phyloP scores from a whole-genome alignment of 805 yeast species.

The Monosporozyma yasuniensis region DNA sequence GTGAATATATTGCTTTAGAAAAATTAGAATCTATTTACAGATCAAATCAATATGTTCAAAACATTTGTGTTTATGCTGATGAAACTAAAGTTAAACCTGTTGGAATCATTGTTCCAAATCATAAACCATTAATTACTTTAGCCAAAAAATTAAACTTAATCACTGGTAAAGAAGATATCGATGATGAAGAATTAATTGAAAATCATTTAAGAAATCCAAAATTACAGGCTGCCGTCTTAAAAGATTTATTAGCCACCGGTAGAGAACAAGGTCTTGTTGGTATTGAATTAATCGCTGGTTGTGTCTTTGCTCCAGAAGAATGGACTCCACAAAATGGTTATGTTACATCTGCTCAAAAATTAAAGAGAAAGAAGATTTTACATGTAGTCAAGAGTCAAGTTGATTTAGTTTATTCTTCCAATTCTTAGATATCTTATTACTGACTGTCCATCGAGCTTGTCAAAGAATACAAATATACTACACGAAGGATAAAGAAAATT shows the following conservation, averaged over 20 bases:
- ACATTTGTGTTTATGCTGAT: constrained; percentile 92
- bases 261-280: constrained; percentile 72
- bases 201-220: constrained; percentile 45
- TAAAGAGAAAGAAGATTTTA: constrained; percentile 86
- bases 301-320: constrained; percentile 75
- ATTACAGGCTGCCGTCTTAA: constrained; percentile 45
- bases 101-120: constrained; percentile 82
- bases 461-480: background rate
- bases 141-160: constrained; percentile 48
- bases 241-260: constrained; percentile 64
- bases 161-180: constrained; percentile 26
- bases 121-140: constrained; percentile 49
- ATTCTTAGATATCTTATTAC: background rate
- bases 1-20: constrained; percentile 96
- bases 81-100: constrained; percentile 79
- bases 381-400: constrained; percentile 58
- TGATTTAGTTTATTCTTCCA: constrained; percentile 45
- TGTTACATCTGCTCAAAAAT: constrained; percentile 91
- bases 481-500: background rate
- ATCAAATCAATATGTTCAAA: constrained; percentile 64
- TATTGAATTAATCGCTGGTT: constrained; percentile 74
- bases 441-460: background rate
- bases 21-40: constrained; percentile 87
- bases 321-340: constrained; percentile 97
- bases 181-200: constrained; percentile 34